These are phyloP conservation scores for Elsinoe perseae DNA, from an alignment of 2,329 filamentous ascomycete species.

Conservation along the genomic window DNA sequence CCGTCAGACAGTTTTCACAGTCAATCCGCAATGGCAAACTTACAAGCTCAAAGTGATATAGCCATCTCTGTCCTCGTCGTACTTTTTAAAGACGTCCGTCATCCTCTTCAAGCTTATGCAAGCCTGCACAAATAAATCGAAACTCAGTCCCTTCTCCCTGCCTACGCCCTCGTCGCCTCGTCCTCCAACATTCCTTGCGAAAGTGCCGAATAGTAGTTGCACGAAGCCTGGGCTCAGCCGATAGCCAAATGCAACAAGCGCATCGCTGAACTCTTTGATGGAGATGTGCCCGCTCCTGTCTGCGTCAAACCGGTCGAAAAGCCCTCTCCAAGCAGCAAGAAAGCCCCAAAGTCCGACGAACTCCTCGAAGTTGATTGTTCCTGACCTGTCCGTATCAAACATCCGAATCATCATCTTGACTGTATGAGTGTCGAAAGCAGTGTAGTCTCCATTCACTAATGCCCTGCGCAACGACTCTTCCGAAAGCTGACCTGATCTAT, in stretches of 20 bases:
- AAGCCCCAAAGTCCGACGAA: constrained; percentile 97
- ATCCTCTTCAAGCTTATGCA: constrained; percentile 96
- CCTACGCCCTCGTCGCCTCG: constrained; percentile 39
- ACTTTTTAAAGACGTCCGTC: constrained; percentile 99
- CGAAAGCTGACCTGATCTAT: constrained; percentile 71
- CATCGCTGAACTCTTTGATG: constrained; percentile 78
- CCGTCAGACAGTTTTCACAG: background rate
- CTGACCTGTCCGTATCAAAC: constrained; percentile 89
- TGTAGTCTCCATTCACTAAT: constrained; percentile 94
- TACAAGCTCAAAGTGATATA: constrained; percentile 57
- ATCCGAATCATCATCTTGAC: constrained; percentile 99
- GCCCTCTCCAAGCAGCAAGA: constrained; percentile 81
- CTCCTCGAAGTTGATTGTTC: constrained; percentile 87
- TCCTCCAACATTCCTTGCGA: constrained; percentile 50
- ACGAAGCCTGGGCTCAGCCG: constrained; percentile 78
- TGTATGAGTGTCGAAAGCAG: constrained; percentile 84
- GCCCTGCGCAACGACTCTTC: constrained; percentile 82
- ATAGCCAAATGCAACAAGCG: constrained; percentile 86
- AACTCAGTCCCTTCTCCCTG: constrained; percentile 42
- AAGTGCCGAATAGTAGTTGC: constrained; percentile 75
- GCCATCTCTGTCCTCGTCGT: constrained; percentile 92
- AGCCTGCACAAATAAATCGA: constrained; percentile 94
- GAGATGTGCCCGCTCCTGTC: constrained; percentile 83
- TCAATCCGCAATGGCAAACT: constrained; percentile 27
- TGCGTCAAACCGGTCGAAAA: constrained; percentile 91